These are phyloP conservation scores for Beta vulgaris DNA, from an alignment of 148 eudicot genomes.

Conservation along the genomic window DNA sequence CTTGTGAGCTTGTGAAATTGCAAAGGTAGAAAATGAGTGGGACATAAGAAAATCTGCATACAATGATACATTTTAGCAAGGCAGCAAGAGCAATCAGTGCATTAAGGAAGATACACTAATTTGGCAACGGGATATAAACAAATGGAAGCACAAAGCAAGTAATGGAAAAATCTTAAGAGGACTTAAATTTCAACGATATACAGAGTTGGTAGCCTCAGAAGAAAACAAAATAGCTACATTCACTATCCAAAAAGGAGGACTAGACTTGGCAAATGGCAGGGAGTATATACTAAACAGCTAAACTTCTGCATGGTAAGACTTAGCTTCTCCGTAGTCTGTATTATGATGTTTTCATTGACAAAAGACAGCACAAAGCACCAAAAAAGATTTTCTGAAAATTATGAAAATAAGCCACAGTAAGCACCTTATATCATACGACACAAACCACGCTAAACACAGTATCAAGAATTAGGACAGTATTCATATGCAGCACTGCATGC, in stretches of 20 bases:
- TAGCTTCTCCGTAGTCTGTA: background rate
- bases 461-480: no score
- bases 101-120: no score
- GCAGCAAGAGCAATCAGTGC: constrained; percentile 10
- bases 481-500: background rate
- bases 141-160: background rate
- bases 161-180: background rate
- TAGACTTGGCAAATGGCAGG: no score
- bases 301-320: background rate
- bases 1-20: constrained; percentile 45
- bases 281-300: background rate
- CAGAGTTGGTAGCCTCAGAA: background rate
- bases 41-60: constrained; percentile 76
- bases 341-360: background rate
- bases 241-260: no score
- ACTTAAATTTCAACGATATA: background rate
- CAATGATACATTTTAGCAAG: constrained; percentile 5
- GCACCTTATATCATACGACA: no score
- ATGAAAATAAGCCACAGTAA: background rate
- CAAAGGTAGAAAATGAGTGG: constrained; percentile 53
- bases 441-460: no score
- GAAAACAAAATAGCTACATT: background rate
- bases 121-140: background rate
- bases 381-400: background rate
- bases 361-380: background rate